Evolutionary conservation across 306 rosid species (phyloP).

Genomic region (Argentina anserina): DNA sequence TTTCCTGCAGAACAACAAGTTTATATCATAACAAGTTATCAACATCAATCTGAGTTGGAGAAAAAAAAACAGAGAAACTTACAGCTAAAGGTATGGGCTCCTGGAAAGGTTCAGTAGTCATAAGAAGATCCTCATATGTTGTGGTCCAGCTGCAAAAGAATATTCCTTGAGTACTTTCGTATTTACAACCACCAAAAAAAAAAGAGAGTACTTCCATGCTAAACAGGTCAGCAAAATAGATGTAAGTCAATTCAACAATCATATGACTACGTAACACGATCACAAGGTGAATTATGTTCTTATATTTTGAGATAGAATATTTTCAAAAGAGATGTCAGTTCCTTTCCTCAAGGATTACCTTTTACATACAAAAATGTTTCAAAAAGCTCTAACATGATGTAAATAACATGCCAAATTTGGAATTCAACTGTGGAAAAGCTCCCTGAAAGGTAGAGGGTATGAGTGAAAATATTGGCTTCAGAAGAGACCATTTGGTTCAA

Average conservation of each 20-base stretch:
- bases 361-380: not conserved
- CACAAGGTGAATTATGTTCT: not conserved
- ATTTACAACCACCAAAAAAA: not conserved
- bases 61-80: conserved; percentile 9
- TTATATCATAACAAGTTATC: not conserved
- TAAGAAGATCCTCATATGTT: conserved; percentile 46
- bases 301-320: not conserved
- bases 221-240: not conserved
- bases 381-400: not conserved
- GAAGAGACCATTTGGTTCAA: not conserved
- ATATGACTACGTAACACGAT: not conserved
- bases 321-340: not conserved
- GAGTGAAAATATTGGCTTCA: not conserved
- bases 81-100: conserved; percentile 50
- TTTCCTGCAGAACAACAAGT: conserved; percentile 52
- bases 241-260: not conserved
- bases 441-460: not conserved
- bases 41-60: conserved; percentile 4
- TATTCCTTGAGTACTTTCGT: not conserved
- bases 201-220: not conserved
- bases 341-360: conserved; percentile 1
- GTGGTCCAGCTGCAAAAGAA: conserved; percentile 47
- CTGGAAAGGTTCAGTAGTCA: conserved; percentile 39
- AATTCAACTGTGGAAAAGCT: not conserved
- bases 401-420: not conserved